Percentiles rank a stretch among this genome's conserved stretches.
Evolutionary conservation across 2,329 filamentous ascomycete genomes (phyloP).

Genomic region (Geosmithia putterillii): DNA sequence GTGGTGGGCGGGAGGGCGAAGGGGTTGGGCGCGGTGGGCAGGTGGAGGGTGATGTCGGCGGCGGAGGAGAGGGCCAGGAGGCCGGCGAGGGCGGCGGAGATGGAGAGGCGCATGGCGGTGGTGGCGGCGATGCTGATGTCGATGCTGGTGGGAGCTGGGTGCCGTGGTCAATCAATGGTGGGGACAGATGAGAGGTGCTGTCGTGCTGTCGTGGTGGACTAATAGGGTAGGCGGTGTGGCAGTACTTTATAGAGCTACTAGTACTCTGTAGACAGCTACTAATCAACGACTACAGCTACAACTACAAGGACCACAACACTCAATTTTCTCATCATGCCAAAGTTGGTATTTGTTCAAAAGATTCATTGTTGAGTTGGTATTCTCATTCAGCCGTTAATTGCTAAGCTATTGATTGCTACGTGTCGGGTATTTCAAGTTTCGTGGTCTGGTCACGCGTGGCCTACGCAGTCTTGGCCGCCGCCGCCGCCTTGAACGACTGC

Average conservation of each 20-base stretch:
- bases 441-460: no score
- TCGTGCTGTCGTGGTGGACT: no score
- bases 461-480: slow-evolving; percentile 27
- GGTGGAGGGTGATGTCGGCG: slow-evolving; percentile 28
- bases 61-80: slow-evolving; percentile 16
- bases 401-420: no score
- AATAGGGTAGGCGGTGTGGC: not conserved
- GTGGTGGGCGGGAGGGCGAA: slow-evolving; percentile 49
- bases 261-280: slow-evolving; percentile 5
- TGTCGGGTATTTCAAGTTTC: no score
- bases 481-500: slow-evolving; percentile 64
- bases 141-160: not conserved
- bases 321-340: no score
- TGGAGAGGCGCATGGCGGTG: slow-evolving; percentile 20
- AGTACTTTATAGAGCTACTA: not conserved
- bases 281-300: no score
- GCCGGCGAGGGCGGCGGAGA: slow-evolving; percentile 18
- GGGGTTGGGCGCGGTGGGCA: slow-evolving; percentile 36
- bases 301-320: no score
- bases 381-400: no score
- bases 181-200: no score
- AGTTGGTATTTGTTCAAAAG: not conserved
- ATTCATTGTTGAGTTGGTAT: no score
- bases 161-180: not conserved
- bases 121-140: not conserved